Base-by-base conservation (phyloP, 2,329 filamentous ascomycete genomes). In the Lasiodiplodia sp. region DNA sequence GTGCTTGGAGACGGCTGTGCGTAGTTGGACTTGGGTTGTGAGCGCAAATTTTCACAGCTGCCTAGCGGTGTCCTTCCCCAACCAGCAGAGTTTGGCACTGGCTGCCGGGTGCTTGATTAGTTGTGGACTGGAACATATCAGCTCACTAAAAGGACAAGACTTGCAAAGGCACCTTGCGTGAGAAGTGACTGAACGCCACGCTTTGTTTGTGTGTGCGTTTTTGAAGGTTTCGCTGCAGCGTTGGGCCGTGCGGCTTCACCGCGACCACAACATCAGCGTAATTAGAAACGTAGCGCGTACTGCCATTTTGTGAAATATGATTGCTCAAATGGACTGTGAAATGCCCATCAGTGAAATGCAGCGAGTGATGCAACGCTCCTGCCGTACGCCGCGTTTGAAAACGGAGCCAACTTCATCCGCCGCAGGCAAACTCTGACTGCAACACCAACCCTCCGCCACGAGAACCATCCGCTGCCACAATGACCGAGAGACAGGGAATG, bases 401-500 rank as follows among this genome's bases (percentile, higher is more conserved):
- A n/a, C 34, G 12, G 28, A 12, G 44, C 51, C 44, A 60, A 67
- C 53, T 52, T 60, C 65, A 57, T n/a, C 65, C 56, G 65, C 7
- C 65, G 40, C 60, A 67, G 44, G 65, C 65, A 67, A 67, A 67
- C 56, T 67, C 65, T 67, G 65, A 44, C 65, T 28, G 47, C 65
- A 60, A 67, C 53, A 67, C 23, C 65, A 67, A 64, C 60, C 60
- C 10, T 38, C 47, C 60, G 38, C 60, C 40, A 60, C 34, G 18
- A 63, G 18, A 21, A 63, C 23, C 66, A 53, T 21, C 56, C 21
- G 47, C 65, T 65, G 52, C 47, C 53, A 60, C 58, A 67, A 79
- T 80, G 77, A 73, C 73, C 53, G 72, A 70, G 28, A 73, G 72
- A 66, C 72, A 80, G 65, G 82, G 81, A 68, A 88, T 91, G 86